A percentile compares a stretch with the other conserved stretches of the same genome.
phyloP scores from a whole-genome alignment of 192 early-diverging fungal genomes.

The Lobulomyces angularis region DNA sequence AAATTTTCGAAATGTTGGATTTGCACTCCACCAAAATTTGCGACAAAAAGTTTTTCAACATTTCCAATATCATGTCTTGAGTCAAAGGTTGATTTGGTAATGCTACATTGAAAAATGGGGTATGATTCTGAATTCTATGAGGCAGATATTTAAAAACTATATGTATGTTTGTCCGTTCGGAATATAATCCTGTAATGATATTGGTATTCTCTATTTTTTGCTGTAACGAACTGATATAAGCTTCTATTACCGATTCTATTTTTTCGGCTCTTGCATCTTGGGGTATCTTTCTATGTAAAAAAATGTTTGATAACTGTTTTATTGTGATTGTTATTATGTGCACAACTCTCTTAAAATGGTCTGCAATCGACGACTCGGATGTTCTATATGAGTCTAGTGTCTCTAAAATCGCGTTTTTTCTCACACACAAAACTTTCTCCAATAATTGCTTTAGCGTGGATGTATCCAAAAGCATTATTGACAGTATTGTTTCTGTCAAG shows the following conservation, averaged over 20 bases:
- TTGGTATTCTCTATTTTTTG: neutral
- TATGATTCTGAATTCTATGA: conserved; percentile 11
- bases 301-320: neutral
- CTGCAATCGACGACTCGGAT: conserved; percentile 9
- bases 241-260: conserved; percentile 8
- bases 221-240: conserved; percentile 8
- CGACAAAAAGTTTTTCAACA: too few relatives aligned
- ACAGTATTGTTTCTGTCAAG: conserved; percentile 46
- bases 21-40: too few relatives aligned
- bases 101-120: conserved; percentile 9
- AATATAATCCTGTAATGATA: conserved; percentile 14
- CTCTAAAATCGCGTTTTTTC: conserved; percentile 34
- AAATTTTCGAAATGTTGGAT: too few relatives aligned
- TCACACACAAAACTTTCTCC: conserved; percentile 32
- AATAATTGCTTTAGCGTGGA: conserved; percentile 43
- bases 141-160: conserved; percentile 17
- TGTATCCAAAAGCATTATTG: conserved; percentile 55
- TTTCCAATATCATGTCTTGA: too few relatives aligned
- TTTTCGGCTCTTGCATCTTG: conserved; percentile 6
- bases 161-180: conserved; percentile 23
- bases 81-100: too few relatives aligned
- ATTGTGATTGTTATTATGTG: conserved; percentile 9
- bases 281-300: conserved; percentile 5
- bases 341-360: conserved; percentile 6
- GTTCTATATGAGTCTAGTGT: conserved; percentile 9